Conservation (phyloP, 306 rosid species). For the Prosopis cineraria region DNA sequence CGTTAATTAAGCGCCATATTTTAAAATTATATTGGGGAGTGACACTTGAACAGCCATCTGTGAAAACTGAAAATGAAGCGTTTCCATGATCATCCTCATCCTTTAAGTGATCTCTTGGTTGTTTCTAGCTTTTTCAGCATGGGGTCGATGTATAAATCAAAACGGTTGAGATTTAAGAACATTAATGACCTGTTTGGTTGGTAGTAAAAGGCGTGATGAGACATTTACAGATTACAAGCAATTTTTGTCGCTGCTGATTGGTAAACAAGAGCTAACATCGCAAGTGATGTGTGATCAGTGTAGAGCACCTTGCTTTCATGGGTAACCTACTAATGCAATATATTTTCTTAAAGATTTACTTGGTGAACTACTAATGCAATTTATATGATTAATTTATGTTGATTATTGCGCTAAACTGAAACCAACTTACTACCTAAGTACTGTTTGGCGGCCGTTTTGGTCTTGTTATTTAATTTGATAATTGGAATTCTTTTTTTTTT, state of each 20-base stretch:
- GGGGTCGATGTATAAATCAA: constrained; percentile 33
- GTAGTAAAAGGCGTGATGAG: constrained; percentile 11
- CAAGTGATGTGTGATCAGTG: constrained; percentile 3
- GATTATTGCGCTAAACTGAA: constrained; percentile 1
- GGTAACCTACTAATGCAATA: constrained; percentile 7
- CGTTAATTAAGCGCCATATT: constrained; percentile 30
- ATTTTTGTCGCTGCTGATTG: constrained; percentile 10
- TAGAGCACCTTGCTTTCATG: not conserved
- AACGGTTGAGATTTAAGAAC: constrained; percentile 36
- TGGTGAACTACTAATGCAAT: not conserved
- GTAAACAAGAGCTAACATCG: constrained; percentile 22
- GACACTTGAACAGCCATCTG: constrained; percentile 22
- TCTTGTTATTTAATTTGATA: not conserved
- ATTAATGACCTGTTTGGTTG: constrained; percentile 15
- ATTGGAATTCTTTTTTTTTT: not conserved
- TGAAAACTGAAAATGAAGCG: constrained; percentile 8
- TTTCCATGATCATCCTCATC: not conserved
- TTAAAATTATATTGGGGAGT: not conserved
- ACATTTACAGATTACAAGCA: constrained; percentile 2
- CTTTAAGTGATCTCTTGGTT: not conserved
- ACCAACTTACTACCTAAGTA: not conserved
- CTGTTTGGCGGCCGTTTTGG: not conserved
- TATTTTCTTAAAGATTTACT: not conserved
- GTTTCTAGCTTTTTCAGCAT: not conserved
- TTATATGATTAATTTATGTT: not conserved